phyloP scores from a whole-genome alignment of 2,329 filamentous ascomycete species.

The Coniochaeta sp. region DNA sequence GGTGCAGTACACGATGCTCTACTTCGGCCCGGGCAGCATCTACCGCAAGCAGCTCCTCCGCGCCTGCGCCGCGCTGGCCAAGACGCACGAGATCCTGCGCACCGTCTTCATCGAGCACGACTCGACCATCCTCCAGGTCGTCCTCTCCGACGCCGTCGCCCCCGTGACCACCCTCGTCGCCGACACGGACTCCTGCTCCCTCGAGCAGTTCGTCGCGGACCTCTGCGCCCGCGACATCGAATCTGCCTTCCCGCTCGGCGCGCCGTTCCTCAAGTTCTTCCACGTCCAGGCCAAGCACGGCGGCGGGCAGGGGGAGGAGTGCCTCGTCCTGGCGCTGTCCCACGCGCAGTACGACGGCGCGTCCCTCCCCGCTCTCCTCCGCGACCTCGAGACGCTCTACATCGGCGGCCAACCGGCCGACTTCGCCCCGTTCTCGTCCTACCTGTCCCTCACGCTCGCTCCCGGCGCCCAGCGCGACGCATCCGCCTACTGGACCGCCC shows the following conservation, averaged over 20 bases:
- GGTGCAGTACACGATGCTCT: conserved; percentile 27
- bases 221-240: conserved; percentile 25
- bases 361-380: conserved; percentile 31
- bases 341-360: conserved; percentile 41
- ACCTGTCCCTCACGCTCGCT: conserved; percentile 21
- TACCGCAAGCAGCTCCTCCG: conserved; percentile 17
- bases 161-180: conserved; percentile 17
- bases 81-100: conserved; percentile 27
- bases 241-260: conserved; percentile 26
- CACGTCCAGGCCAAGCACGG: conserved; percentile 12
- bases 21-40: conserved; percentile 18
- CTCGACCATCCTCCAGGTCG: conserved; percentile 23
- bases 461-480: conserved; percentile 19
- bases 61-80: conserved; percentile 20
- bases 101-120: conserved; percentile 28
- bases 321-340: conserved; percentile 33
- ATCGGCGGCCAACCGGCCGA: conserved; percentile 15
- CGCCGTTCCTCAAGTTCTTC: conserved; percentile 25
- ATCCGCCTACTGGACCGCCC: conserved; percentile 31
- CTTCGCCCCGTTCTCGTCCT: conserved; percentile 28
- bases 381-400: conserved; percentile 31
- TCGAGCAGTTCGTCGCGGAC: conserved; percentile 21
- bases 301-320: conserved; percentile 18
- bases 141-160: conserved; percentile 23
- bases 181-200: conserved; percentile 17